Base-by-base conservation (phyloP, 176 grass and related monocot genomes). In the Saccharum spontaneum region DNA sequence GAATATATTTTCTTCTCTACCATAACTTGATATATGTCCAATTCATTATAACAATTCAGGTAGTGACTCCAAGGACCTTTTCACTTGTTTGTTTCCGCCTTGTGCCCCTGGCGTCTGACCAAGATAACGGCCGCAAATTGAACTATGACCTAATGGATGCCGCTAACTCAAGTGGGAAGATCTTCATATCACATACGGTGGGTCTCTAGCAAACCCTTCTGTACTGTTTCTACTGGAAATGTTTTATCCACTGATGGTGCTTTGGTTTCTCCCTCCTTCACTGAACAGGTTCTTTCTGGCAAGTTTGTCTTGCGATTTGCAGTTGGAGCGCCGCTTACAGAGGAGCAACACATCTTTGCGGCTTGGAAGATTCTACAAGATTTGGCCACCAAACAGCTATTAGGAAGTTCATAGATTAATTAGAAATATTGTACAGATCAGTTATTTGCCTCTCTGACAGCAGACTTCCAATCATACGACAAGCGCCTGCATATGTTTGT, bases 301-400 rank as follows among this genome's bases (percentile, higher is more conserved):
- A 92, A 90, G 40, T 90, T 94, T 18, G 45, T 92, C 63, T 55
- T 94, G 74, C 71, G 90, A 61, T 92, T 94, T 77, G 89, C 82
- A 34, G 79, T 92, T 13, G 90, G 92, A 73, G 92, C 90, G 1
- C 90, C 92, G 3, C 85, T 94, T 16, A 90, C 92, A 22, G 90
- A 92, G 86, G 85, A 86, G 69, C 71, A 36, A 30, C 90, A 92
- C 52, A 81, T 94, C 44, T 28, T 39, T 75, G 82, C 74, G 3
- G 90, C 92, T 76, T 94, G 92, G 92, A 88, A 92, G 90, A 55
- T 88, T 84, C 79, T 94, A n/a, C 90, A 86, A 75, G 87, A 92
- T 39, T 82, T 88, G 78, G 82, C 92, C 31, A 78, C 75, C 14
- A 83, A 77, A 37, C 61, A 90, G 60, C 71, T 86, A 54, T 71